Base-by-base conservation (phyloP, 768 basidiomycete genomes). In the Termitomyces eurrhizus region DNA sequence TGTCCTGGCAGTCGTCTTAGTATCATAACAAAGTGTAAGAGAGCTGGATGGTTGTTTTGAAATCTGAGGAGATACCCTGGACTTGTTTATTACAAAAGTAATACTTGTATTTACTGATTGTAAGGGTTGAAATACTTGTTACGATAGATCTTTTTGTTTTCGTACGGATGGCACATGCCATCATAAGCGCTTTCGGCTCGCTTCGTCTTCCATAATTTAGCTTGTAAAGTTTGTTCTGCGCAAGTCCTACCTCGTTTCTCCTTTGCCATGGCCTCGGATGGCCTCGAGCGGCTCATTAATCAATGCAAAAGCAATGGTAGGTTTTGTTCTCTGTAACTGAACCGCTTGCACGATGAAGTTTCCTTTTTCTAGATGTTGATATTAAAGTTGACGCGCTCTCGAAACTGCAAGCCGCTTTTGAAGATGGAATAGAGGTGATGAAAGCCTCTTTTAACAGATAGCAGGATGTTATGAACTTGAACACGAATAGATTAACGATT, bases 371-470 rank as follows among this genome's bases (percentile, higher is more conserved):
- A 93, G 92, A 93, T 72, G 84, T 89, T 60, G 92, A 93, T 74
- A 79, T 83, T 62, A 92, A 88, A 75, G 80, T 92, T 26, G 91
- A 93, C 70, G 91, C 89, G 32, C 78, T 93, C 62, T 79, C 84
- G 60, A 93, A 90, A 75, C 79, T 93, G 46, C 88, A 93, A 72
- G 78, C 77, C 41, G 83, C 87, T 73, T 89, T 92, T 69, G 89
- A 92, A 73, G 75, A 81, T 42, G 86, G 83, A 52, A 70, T 81
- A 60, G 85, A 93, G 80, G 92, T 92, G 71, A 75, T 9, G 16
- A 32, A 14, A 63, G 50, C 35, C 59, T 66, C 29, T 29, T 46
- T 49, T 48, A 21, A 16, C 21, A 35, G 33, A 41, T n/a, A 36
- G 18, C 11, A 26, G 41, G 26, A 24, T 39, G 21, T 35, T 46